Percentiles rank a stretch among this genome's conserved stretches.
phyloP scores from a whole-genome alignment of 495 filamentous ascomycete genomes.

The Lepraria neglecta region DNA sequence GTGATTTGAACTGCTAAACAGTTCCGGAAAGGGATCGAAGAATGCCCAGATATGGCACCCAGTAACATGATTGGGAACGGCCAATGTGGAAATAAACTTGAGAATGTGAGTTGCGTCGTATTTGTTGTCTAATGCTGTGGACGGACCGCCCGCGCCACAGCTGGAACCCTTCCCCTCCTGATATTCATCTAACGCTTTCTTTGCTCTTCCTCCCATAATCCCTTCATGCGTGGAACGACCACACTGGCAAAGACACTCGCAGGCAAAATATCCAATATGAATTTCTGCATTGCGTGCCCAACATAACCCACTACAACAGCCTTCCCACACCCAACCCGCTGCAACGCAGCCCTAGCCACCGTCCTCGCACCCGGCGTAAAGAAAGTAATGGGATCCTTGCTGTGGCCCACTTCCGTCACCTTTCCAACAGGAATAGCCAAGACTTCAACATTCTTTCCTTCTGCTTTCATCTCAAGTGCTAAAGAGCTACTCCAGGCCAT shows the following conservation, averaged over 20 bases:
- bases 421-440: slow-evolving; percentile 7
- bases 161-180: too few relatives aligned
- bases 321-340: slow-evolving; percentile 13
- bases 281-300: slow-evolving; percentile 14
- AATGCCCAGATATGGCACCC: too few relatives aligned
- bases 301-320: slow-evolving; percentile 10
- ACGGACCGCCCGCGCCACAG: too few relatives aligned
- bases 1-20: too few relatives aligned
- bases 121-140: too few relatives aligned
- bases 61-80: too few relatives aligned
- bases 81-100: too few relatives aligned
- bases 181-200: neutral
- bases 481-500: slow-evolving; percentile 38
- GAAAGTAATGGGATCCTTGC: neutral
- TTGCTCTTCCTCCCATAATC: neutral
- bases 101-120: too few relatives aligned
- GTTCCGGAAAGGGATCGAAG: too few relatives aligned
- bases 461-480: slow-evolving; percentile 10
- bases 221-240: slow-evolving; percentile 8
- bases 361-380: slow-evolving; percentile 9
- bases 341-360: slow-evolving; percentile 8
- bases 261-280: slow-evolving; percentile 4
- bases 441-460: slow-evolving; percentile 13
- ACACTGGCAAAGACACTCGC: neutral
- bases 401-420: slow-evolving; percentile 4